Percentiles rank a stretch among this genome's conserved stretches.
Evolutionary conservation across 2,329 filamentous ascomycete species (phyloP).

Genomic region (Scleromitrula shiraiana): DNA sequence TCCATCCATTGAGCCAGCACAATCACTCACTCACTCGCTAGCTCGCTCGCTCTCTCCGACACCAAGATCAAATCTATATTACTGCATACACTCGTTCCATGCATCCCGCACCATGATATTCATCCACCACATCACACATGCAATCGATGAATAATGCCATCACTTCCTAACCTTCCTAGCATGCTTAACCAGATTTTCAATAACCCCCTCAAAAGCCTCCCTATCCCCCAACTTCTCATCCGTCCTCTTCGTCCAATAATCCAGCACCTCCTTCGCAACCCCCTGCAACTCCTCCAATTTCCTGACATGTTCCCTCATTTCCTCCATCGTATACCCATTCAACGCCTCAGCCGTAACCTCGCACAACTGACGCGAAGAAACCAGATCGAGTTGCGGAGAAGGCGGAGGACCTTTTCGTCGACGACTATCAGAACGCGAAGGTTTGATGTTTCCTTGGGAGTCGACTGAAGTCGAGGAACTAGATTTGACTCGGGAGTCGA

Average conservation of each 20-base stretch:
- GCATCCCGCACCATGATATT: too few species aligned
- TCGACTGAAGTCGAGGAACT: slow-evolving; percentile 53
- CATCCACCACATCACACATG: too few species aligned
- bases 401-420: slow-evolving; percentile 52
- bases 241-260: slow-evolving; percentile 80
- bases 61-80: neutral
- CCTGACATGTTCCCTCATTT: slow-evolving; percentile 64
- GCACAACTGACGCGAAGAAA: slow-evolving; percentile 69
- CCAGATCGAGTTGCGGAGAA: slow-evolving; percentile 70
- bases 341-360: slow-evolving; percentile 79
- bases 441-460: slow-evolving; percentile 42
- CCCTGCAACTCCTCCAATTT: slow-evolving; percentile 61
- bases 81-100: too few species aligned
- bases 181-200: slow-evolving; percentile 92
- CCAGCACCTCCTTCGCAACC: slow-evolving; percentile 68
- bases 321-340: slow-evolving; percentile 66
- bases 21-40: neutral
- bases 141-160: neutral
- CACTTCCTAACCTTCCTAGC: slow-evolving; percentile 77
- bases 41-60: neutral
- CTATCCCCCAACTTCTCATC: slow-evolving; percentile 86
- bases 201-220: slow-evolving; percentile 91
- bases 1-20: too few species aligned
- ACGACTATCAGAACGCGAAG: slow-evolving; percentile 34
- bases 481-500: slow-evolving; percentile 37